Evolutionary conservation across 1,139 yeast species (phyloP), one percentile per base, ranked within the genome.

Genomic region (Arxiozyma bovina): DNA sequence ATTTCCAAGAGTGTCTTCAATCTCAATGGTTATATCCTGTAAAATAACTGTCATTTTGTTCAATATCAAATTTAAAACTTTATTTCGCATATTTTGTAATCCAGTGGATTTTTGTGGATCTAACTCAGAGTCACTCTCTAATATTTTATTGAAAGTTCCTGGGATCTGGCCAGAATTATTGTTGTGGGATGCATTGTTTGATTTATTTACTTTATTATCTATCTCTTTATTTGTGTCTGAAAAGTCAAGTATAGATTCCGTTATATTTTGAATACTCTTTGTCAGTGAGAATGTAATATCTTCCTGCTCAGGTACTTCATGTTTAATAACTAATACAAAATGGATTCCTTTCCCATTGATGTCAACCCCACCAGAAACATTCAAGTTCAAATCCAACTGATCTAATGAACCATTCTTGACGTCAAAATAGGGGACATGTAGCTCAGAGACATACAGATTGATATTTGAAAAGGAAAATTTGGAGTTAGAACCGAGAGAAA

Each of bases 371-470:
- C 83, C 89, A 59, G 78, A 74, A 48, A 83, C 82, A 1, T 76
- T 76, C 30, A 82, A 68, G 53, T 74, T 70, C 4, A 81, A 69
- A 49, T 79, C 81, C 52, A 88, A 71, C 38, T 73, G 73, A 9
- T 77, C 78, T 4, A 88, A 74, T 49, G 73, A 74, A 0, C 96
- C 96, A 62, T 78, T 78, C 42, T 91, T 71, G 9, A 88, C 69
- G 58, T 75, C 78, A 51, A 84, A 69, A 1, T 93, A 90, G 0
- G 95, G 94, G 1, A 87, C 70, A 34, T 79, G 78, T 42, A 87
- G 76, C 57, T 83, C 84, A 47, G 85, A 90, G 0, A 91, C 83
- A 65, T 87, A 94, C 25, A 89, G 71, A 53, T 81, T 77, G 4
- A 89, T 80, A 68, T 87, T 83, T 51, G 78, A 76, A 25, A 89